Conservation (phyloP, 169 alveolate genomes). For the Perkinsus olseni region DNA sequence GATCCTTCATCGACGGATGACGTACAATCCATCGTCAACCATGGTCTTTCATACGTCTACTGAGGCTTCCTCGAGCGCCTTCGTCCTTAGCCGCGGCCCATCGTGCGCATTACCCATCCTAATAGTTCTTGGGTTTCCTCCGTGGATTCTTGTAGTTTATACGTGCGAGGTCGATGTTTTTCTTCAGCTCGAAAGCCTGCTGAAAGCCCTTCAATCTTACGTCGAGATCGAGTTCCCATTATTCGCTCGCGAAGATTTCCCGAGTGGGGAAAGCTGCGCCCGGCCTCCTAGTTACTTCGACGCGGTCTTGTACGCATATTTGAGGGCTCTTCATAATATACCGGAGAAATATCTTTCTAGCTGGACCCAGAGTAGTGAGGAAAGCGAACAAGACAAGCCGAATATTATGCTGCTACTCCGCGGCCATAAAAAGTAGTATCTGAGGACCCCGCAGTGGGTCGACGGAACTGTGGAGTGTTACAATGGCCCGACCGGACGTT, state of each 20-base stretch:
- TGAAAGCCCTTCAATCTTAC: background rate
- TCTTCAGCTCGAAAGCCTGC: background rate
- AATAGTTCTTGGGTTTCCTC: too few relatives aligned
- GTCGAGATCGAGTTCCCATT: background rate
- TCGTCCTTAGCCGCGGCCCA: too few relatives aligned
- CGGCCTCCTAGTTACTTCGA: background rate
- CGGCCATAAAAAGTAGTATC: background rate
- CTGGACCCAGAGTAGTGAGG: background rate
- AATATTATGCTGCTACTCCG: background rate
- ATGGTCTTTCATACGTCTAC: too few relatives aligned
- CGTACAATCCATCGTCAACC: too few relatives aligned
- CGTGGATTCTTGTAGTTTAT: too few relatives aligned
- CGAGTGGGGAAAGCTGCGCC: background rate
- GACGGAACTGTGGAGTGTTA: too few relatives aligned
- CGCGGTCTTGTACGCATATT: background rate
- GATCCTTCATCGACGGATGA: too few relatives aligned
- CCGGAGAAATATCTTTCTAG: background rate
- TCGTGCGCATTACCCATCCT: too few relatives aligned
- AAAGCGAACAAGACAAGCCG: background rate
- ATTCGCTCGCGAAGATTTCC: background rate
- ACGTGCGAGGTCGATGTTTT: too few relatives aligned
- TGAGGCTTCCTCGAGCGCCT: too few relatives aligned
- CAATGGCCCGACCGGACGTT: too few relatives aligned
- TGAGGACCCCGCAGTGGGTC: too few relatives aligned
- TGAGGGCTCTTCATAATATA: background rate